Evolutionary conservation across 1,139 yeast species (phyloP), one percentile per base, ranked within the genome.

Genomic region (Candida sanyaensis): DNA sequence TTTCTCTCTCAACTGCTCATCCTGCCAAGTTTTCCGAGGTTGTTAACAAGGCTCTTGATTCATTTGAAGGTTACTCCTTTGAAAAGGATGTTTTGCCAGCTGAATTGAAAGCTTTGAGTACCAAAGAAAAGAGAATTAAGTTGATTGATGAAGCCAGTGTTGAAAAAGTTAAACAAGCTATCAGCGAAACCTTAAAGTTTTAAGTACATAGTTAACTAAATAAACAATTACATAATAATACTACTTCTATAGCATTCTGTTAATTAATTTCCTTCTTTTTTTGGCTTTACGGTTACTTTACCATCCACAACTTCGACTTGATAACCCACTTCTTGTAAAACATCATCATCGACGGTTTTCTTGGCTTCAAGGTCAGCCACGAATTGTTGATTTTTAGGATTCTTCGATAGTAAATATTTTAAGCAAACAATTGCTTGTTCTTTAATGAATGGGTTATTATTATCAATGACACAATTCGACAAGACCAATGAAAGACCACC

Each of bases 21-120:
- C 99, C 99, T 39, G 99, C 99, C 51, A 93, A 93, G 71, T 93
- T 93, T 64, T 89, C 97, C 27, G 97, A 91, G 54, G 99, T 96
- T 46, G 99, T 93, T 17, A 87, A 91, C 66, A 74, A 80, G 59
- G 91, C 98, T 1, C 80, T 93, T 57, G 65, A 70, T 44, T 77
- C 78, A 1, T 75, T 83, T 53, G 80, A 78, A 24, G 90, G 83
- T 24, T 95, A 92, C 70, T 83, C 91, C 5, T 93, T 93, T 61
- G 97, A 90, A 58, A 76, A 77, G 45, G 92, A 89, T 56, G 97
- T 95, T 28, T 78, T 95, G 49, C 99, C 99, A 33, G 88, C 77
- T 33, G 97, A 90, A 68, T 81, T 93, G 68, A 87, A 81, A 68
- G 81, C 80, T 45, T 80, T 93, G 65, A 72, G 87, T 45, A 65